Evolutionary conservation across 2,329 filamentous ascomycete species (phyloP).

Genomic region (Septoria linicola): DNA sequence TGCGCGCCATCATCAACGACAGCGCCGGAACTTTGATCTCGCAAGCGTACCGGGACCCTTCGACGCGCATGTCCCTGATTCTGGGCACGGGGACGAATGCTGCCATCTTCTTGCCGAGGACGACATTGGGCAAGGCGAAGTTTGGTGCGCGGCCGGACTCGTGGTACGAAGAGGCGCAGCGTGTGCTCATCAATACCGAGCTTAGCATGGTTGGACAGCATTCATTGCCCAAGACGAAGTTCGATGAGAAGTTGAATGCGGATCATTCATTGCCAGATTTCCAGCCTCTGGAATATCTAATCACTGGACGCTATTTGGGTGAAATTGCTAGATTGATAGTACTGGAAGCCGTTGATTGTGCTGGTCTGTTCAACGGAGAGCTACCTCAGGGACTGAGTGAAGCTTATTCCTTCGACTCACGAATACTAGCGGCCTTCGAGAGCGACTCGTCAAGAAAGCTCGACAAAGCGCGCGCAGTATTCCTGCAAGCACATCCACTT

Average conservation of each 20-base stretch:
- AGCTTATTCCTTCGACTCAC: conserved; percentile 60
- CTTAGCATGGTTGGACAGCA: conserved; percentile 65
- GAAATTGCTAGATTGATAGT: conserved; percentile 63
- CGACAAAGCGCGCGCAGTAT: conserved; percentile 44
- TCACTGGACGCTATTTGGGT: conserved; percentile 62
- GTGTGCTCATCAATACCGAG: conserved; percentile 65
- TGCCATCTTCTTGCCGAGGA: conserved; percentile 60
- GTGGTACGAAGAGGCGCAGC: conserved; percentile 57
- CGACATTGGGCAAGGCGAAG: conserved; percentile 54
- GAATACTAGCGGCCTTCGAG: conserved; percentile 59
- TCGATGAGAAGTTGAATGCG: conserved; percentile 61
- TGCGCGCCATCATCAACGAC: conserved; percentile 65
- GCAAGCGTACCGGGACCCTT: conserved; percentile 60
- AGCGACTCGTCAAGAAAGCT: conserved; percentile 44
- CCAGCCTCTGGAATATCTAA: conserved; percentile 64
- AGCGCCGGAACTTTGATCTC: conserved; percentile 61
- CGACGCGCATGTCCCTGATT: conserved; percentile 63
- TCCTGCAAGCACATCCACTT: conserved; percentile 55
- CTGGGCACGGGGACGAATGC: conserved; percentile 65
- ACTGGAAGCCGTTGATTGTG: conserved; percentile 57
- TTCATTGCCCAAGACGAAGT: conserved; percentile 58
- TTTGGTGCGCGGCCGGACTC: conserved; percentile 55
- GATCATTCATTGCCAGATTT: conserved; percentile 60
- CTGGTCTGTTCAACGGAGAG: conserved; percentile 57
- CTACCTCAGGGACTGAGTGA: conserved; percentile 55